phyloP scores from a whole-genome alignment of 2,329 filamentous ascomycete species.

The Rachicladosporium sp. region DNA sequence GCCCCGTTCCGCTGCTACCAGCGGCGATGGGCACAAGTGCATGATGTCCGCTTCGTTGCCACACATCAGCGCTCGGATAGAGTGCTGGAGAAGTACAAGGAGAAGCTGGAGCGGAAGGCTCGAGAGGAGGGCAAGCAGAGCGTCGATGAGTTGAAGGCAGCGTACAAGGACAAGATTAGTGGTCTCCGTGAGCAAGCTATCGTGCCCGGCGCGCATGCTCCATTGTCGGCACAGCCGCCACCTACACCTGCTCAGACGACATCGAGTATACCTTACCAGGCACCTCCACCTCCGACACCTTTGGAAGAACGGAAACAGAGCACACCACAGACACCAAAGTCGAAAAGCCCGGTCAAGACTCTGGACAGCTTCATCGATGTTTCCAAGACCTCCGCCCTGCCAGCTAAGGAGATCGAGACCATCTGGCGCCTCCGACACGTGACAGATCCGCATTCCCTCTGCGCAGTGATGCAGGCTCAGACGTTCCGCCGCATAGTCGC shows the following conservation, averaged over 20 bases:
- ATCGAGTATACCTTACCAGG: constrained; percentile 16
- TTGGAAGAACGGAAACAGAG: constrained; percentile 16
- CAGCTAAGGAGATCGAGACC: constrained; percentile 68
- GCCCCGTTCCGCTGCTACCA: constrained; percentile 36
- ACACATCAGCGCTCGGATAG: constrained; percentile 55
- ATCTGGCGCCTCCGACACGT: constrained; percentile 88
- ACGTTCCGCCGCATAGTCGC: constrained; percentile 63
- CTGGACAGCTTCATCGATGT: constrained; percentile 65
- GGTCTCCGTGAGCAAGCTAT: constrained; percentile 56
- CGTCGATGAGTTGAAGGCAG: constrained; percentile 65
- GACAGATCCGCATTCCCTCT: constrained; percentile 59
- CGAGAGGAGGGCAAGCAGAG: constrained; percentile 55
- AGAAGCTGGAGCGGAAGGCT: constrained; percentile 75
- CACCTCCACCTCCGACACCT: constrained; percentile 25
- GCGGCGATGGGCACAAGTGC: constrained; percentile 79
- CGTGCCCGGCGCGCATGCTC: constrained; percentile 38
- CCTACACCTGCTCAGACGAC: constrained; percentile 13
- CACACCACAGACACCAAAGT: constrained; percentile 21
- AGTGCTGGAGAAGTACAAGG: constrained; percentile 72
- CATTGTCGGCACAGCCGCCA: constrained; percentile 20
- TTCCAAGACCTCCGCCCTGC: constrained; percentile 59
- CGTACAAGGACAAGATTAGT: constrained; percentile 74
- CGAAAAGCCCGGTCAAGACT: constrained; percentile 44
- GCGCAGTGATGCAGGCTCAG: constrained; percentile 61
- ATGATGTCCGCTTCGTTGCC: constrained; percentile 80